Percentiles rank a stretch among this genome's conserved stretches.
Evolutionary conservation across 2,329 filamentous ascomycete genomes (phyloP).

Genomic region (Ramularia endophylla): DNA sequence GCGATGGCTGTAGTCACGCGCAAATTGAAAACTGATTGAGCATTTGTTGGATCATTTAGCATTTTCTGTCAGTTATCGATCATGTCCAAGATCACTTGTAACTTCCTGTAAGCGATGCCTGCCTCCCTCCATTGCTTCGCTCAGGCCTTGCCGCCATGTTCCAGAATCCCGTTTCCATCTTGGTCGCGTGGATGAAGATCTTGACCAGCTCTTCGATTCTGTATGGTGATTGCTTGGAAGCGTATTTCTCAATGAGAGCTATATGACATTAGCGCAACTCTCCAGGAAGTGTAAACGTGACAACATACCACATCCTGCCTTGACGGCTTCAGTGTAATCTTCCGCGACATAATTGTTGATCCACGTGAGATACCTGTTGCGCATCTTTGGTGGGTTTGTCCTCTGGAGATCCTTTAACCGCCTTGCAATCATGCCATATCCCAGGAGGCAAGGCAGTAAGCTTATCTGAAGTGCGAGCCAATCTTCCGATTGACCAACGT

Average conservation of each 20-base stretch:
- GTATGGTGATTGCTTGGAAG: slow-evolving; percentile 63
- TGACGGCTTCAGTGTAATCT: slow-evolving; percentile 69
- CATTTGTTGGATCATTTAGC: too few relatives aligned
- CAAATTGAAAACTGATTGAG: too few relatives aligned
- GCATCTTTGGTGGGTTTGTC: slow-evolving; percentile 30
- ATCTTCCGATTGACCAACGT: slow-evolving; percentile 81
- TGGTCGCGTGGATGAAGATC: slow-evolving; percentile 84
- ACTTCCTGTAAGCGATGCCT: too few relatives aligned
- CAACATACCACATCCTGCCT: slow-evolving; percentile 59
- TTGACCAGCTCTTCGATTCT: slow-evolving; percentile 75
- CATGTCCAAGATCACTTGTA: too few relatives aligned
- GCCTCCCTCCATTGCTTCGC: too few relatives aligned
- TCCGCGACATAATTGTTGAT: slow-evolving; percentile 81
- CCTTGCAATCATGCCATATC: slow-evolving; percentile 74
- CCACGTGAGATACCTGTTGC: slow-evolving; percentile 73
- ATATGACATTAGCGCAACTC: slow-evolving; percentile 2
- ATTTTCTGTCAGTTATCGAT: too few relatives aligned
- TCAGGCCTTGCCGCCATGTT: slow-evolving; percentile 49
- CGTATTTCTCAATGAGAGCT: slow-evolving; percentile 72
- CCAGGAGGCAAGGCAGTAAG: slow-evolving; percentile 81
- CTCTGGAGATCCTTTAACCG: slow-evolving; percentile 60
- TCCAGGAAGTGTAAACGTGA: slow-evolving; percentile 5
- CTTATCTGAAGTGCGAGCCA: slow-evolving; percentile 82
- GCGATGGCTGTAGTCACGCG: too few relatives aligned
- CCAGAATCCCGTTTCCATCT: slow-evolving; percentile 73